Evolutionary conservation across 768 basidiomycete genomes (phyloP).

Genomic region (Calocybe indica): DNA sequence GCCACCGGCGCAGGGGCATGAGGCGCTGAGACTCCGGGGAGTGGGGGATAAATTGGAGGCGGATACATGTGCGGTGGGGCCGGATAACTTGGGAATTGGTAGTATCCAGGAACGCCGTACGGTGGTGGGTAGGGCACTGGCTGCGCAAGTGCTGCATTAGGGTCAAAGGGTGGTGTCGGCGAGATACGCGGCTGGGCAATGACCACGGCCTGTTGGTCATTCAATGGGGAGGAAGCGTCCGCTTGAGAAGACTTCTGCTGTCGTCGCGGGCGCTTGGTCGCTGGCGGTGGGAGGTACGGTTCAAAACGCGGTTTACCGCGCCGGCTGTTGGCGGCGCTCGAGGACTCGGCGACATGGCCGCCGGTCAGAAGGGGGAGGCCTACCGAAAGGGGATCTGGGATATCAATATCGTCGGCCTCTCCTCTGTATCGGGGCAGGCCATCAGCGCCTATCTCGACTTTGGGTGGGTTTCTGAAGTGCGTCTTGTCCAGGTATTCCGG

Average conservation of each 20-base stretch:
- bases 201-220: not conserved
- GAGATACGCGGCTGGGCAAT: not conserved
- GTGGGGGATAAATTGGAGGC: not conserved
- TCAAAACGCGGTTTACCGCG: slow-evolving; percentile 6
- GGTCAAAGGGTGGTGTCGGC: not conserved
- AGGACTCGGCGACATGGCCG: slow-evolving; percentile 31
- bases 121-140: not conserved
- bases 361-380: slow-evolving; percentile 46
- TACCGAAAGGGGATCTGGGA: slow-evolving; percentile 36
- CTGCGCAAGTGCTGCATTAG: not conserved
- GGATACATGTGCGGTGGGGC: too few species aligned
- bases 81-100: not conserved
- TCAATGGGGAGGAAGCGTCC: not conserved
- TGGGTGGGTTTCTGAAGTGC: slow-evolving; percentile 86
- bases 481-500: slow-evolving; percentile 86
- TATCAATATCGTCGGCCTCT: slow-evolving; percentile 69
- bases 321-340: slow-evolving; percentile 5
- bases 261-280: slow-evolving; percentile 10
- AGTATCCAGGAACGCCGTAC: not conserved
- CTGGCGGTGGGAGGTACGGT: slow-evolving; percentile 7
- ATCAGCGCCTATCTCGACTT: slow-evolving; percentile 81
- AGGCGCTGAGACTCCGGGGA: too few species aligned
- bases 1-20: too few species aligned
- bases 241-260: slow-evolving; percentile 8
- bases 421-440: slow-evolving; percentile 79